These are phyloP conservation scores for Graphilbum fragrans DNA, from an alignment of 2,329 filamentous ascomycete species.

Conservation along the genomic window DNA sequence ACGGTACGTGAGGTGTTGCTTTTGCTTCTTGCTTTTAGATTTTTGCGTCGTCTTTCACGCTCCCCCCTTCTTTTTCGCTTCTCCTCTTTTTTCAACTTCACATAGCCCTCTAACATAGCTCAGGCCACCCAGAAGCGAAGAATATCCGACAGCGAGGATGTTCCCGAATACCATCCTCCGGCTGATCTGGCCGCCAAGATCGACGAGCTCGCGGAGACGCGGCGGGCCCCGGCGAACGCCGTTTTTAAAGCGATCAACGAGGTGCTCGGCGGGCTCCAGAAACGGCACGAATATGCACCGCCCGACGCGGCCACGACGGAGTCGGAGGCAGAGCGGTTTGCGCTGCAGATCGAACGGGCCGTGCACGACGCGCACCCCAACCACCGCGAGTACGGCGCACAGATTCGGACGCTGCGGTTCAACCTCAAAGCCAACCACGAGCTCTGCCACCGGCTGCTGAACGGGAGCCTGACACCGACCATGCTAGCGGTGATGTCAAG, in stretches of 20 bases:
- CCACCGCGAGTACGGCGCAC: constrained; percentile 39
- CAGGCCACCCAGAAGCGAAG: constrained; percentile 41
- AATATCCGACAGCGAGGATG: constrained; percentile 35
- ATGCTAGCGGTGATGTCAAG: constrained; percentile 77
- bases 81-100: no score
- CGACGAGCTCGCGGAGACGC: constrained; percentile 44
- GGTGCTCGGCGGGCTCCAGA: constrained; percentile 54
- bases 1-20: constrained; percentile 27
- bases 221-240: constrained; percentile 57
- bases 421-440: constrained; percentile 85
- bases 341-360: constrained; percentile 68
- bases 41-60: no score
- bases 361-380: constrained; percentile 43
- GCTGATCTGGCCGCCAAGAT: constrained; percentile 38
- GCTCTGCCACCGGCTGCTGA: constrained; percentile 64
- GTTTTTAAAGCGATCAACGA: constrained; percentile 58
- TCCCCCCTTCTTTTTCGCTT: no score
- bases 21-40: not conserved
- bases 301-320: constrained; percentile 52
- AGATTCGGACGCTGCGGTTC: constrained; percentile 66
- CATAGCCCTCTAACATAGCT: no score
- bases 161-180: constrained; percentile 35
- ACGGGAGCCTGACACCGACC: constrained; percentile 57
- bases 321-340: constrained; percentile 55
- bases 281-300: constrained; percentile 50